Evolutionary conservation across 495 filamentous ascomycete genomes (phyloP).

Genomic region (Pyrenula massariospora): DNA sequence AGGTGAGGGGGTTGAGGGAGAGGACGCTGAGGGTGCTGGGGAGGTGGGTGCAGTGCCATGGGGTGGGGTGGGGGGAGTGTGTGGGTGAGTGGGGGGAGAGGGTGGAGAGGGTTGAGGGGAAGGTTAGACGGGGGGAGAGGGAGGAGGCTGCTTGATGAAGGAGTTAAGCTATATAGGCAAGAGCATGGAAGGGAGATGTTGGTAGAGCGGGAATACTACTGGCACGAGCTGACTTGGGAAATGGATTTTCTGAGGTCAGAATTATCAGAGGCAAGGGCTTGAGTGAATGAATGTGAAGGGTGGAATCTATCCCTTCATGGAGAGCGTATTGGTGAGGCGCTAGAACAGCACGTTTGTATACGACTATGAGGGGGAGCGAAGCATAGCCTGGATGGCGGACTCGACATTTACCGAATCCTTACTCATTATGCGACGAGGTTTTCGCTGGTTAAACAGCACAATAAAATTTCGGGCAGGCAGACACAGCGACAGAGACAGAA

Average conservation of each 20-base stretch:
- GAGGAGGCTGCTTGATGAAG: too few relatives aligned
- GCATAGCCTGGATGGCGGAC: too few relatives aligned
- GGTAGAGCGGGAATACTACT: neutral
- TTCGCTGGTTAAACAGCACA: too few relatives aligned
- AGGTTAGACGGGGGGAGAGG: constrained; percentile 45
- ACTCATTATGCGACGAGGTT: too few relatives aligned
- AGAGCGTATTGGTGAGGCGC: too few relatives aligned
- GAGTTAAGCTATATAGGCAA: neutral
- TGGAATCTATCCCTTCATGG: neutral
- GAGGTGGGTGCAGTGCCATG: constrained; percentile 66
- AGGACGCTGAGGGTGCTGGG: constrained; percentile 62
- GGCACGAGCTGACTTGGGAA: neutral
- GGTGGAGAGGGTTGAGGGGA: constrained; percentile 53
- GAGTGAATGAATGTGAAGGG: neutral
- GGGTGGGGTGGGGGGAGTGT: constrained; percentile 56
- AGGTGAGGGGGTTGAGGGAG: constrained; percentile 57
- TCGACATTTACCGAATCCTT: too few relatives aligned
- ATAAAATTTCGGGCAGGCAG: too few relatives aligned
- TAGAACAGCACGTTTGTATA: too few relatives aligned
- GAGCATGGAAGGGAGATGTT: neutral
- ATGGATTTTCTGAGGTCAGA: neutral
- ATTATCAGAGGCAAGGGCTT: neutral
- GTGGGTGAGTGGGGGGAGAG: constrained; percentile 67
- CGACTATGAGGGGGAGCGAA: too few relatives aligned
- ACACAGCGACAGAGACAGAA: too few relatives aligned